Evolutionary conservation across 176 grass and related monocot genomes (phyloP), one percentile per base, ranked within the genome.

Genomic region (Pontederia crassipes): DNA sequence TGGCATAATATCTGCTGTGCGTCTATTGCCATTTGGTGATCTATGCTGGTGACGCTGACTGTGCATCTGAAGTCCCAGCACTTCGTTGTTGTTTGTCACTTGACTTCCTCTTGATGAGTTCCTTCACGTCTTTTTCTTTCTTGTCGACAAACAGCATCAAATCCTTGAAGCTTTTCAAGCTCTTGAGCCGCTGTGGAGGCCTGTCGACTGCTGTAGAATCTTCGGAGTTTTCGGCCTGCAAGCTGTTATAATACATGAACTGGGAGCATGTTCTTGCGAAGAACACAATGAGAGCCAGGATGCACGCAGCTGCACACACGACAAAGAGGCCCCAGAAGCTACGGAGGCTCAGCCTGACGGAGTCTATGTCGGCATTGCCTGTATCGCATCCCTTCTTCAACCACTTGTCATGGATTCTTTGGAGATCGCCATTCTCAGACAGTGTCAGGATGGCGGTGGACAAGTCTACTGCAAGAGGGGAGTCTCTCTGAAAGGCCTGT

Each of bases 391-490:
- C 68, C 12, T 52, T 71, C 0, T 52, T 27, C 49, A 97, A 71
- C 93, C 93, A 97, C 76, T 97, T 97, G 81, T 92, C 87, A 48
- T 97, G 84, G 53, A 97, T 97, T 66, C 87, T 62, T 72, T 97
- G 87, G 63, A 97, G 93, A 79, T 91, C 87, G 8, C 93, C 83
- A 67, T 76, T 88, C 80, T 97, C 87, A 13, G 93, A 97, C 59
- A 97, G 79, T 12, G 81, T 81, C 10, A 97, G 75, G 81, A 97
- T 91, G 11, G 93, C 93, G 63, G 93, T 97, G 11, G 93, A 97
- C 10, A 97, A 60, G 74, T 98, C 87, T 18, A 98, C 80, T 3
- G 84, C 87, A 10, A 98, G 74, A 2, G 81, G 93, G 0, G 81
- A 88, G 77, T 98, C 93, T 8, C 87, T 79, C 69, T 78, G 84